A percentile compares a stretch with the other conserved stretches of the same genome.
Evolutionary conservation across 169 alveolate genomes (phyloP).

Genomic region (Plasmodium ovale): DNA sequence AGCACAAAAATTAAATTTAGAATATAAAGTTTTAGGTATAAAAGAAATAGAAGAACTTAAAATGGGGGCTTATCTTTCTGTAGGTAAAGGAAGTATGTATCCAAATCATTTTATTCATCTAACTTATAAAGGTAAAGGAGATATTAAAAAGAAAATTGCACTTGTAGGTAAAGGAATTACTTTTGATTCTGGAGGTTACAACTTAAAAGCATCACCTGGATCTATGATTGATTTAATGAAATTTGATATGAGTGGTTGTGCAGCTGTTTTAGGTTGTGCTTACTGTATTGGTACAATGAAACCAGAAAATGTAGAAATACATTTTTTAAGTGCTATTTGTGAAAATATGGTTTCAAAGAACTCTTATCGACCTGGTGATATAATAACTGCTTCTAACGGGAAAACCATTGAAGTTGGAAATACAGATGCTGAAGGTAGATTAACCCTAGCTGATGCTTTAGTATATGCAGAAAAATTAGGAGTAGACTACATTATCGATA

Average conservation of each 20-base stretch:
- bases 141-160: slow-evolving; percentile 84
- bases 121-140: slow-evolving; percentile 82
- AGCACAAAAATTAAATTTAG: slow-evolving; percentile 84
- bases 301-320: slow-evolving; percentile 90
- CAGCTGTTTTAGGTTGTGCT: slow-evolving; percentile 93
- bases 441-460: slow-evolving; percentile 97
- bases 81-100: slow-evolving; percentile 90
- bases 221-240: slow-evolving; percentile 87
- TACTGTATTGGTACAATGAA: slow-evolving; percentile 85
- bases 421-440: slow-evolving; percentile 99
- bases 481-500: slow-evolving; percentile 92
- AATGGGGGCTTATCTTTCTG: slow-evolving; percentile 92
- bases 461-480: slow-evolving; percentile 91
- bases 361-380: slow-evolving; percentile 95
- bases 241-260: slow-evolving; percentile 92
- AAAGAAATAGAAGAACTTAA: slow-evolving; percentile 87
- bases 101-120: slow-evolving; percentile 91
- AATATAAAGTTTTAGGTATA: slow-evolving; percentile 82
- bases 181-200: slow-evolving; percentile 95
- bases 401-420: slow-evolving; percentile 95
- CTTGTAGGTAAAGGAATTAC: slow-evolving; percentile 96
- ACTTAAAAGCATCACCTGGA: slow-evolving; percentile 87
- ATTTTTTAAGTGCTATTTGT: slow-evolving; percentile 90
- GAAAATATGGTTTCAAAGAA: slow-evolving; percentile 94
- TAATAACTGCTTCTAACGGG: slow-evolving; percentile 94